A percentile compares a stretch with the other conserved stretches of the same genome.
Conservation (phyloP, 2,329 filamentous ascomycete species). For the Daldinia eschscholtzii region DNA sequence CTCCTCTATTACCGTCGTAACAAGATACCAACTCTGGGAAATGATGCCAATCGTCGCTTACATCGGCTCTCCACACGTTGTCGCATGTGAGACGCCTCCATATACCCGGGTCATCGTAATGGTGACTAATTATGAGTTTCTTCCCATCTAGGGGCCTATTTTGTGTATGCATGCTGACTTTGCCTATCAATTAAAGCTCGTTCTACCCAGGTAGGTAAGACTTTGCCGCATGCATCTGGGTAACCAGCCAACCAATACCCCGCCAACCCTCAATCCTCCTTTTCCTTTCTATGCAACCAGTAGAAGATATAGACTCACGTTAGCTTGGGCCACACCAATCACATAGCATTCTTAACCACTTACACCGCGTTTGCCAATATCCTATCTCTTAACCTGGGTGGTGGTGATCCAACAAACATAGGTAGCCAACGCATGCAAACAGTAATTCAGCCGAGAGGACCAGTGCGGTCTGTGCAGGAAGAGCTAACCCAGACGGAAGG, state of each 20-base stretch:
- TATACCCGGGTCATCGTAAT: background rate
- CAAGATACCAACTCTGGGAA: background rate
- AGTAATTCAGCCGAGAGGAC: background rate
- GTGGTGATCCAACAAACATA: background rate
- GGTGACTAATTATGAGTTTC: background rate
- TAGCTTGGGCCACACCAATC: background rate
- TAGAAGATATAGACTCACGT: background rate
- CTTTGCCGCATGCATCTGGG: background rate
- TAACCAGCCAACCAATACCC: background rate
- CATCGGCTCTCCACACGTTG: background rate
- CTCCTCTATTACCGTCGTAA: background rate
- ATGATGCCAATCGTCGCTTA: background rate
- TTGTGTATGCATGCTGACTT: background rate
- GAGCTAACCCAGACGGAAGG: background rate
- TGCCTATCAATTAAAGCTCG: background rate
- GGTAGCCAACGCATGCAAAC: background rate
- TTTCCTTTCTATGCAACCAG: background rate
- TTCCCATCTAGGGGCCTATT: background rate
- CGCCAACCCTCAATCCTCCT: background rate
- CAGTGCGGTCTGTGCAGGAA: background rate
- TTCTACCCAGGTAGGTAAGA: background rate
- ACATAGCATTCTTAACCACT: background rate
- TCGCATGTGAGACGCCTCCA: background rate
- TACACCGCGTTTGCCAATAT: background rate
- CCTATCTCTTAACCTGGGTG: background rate